Percentiles rank a stretch among this genome's conserved stretches.
phyloP scores from a whole-genome alignment of 495 filamentous ascomycete species.

The Darksidea phi region DNA sequence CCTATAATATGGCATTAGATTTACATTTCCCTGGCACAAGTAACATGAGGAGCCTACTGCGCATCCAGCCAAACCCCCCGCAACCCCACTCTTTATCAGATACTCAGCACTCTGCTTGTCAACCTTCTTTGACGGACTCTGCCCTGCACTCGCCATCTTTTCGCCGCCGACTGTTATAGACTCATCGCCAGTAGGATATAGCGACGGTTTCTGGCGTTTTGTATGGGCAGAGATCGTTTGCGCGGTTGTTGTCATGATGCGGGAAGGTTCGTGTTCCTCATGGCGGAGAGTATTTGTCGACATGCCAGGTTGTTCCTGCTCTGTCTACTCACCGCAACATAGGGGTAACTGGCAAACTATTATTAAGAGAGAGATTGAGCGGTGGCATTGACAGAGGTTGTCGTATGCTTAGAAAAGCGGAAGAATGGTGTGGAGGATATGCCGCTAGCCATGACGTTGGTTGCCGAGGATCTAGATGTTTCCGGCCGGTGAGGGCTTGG shows the following conservation, averaged over 20 bases:
- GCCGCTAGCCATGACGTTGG: conserved; percentile 18
- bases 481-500: neutral
- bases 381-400: neutral
- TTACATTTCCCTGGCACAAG: neutral
- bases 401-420: conserved; percentile 3
- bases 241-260: conserved; percentile 27
- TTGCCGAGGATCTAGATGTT: conserved; percentile 20
- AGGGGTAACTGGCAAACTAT: neutral
- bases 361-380: neutral
- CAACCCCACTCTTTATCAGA: conserved; percentile 72
- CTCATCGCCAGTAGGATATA: conserved; percentile 46
- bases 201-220: neutral
- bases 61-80: conserved; percentile 78
- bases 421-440: neutral
- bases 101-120: conserved; percentile 80
- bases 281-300: conserved; percentile 18
- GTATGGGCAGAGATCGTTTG: conserved; percentile 14
- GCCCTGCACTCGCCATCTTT: neutral
- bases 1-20: conserved; percentile 51
- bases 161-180: conserved; percentile 43
- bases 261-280: conserved; percentile 14
- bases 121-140: conserved; percentile 40
- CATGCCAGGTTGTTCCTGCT: neutral
- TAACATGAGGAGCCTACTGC: conserved; percentile 56
- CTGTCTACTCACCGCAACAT: neutral